Base-by-base conservation (phyloP, 2,329 filamentous ascomycete genomes). In the Diaporthe eres region DNA sequence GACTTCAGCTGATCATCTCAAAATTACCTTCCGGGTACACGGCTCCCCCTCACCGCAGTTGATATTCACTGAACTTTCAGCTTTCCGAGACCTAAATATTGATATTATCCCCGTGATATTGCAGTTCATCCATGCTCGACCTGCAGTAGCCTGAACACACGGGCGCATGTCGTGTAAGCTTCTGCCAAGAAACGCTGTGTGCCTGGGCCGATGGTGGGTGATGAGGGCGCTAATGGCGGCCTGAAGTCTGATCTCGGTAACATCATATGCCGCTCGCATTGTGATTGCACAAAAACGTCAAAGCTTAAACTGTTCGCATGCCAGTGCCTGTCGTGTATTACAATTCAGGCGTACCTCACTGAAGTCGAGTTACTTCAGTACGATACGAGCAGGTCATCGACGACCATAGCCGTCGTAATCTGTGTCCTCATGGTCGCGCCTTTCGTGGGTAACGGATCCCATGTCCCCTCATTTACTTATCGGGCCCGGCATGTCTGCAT, bases 21-120 rank as follows among this genome's bases (percentile, higher is more conserved):
- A 51, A 51, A 15, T 6, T 67, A 67, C 28, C 47, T 67, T 51
- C 19, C 19, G 61, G 44, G 61, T 34, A 25, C 61, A 51, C 28
- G 42, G 37, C 22, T 22, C 15, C 60, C 44, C 44, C 61, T 49
- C 19, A 67, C 25, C 44, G 17, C 61, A n/a, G 42, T 17, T 49
- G 44, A n/a, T 22, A 5, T 22, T 49, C 47, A 28, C 44, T 39
- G 44, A 67, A 67, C 61, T 12, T n/a, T 67, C 42, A 67, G 44
- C 19, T 22, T 34, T 28, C 10, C 12, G 44, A 51, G 44, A 34
- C 28, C 61, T n/a, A 37, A 34, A 49, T 17, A 4, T 34, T 28
- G 28, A 49, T 51, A 67, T 67, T 22, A 51, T 67, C 61, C 61
- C 44, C 44, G 19, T 67, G 44, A 67, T 67, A 67, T 67, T 51